A percentile compares a stretch with the other conserved stretches of the same genome.
Conservation (phyloP, 2,329 filamentous ascomycete genomes). For the Penicillium psychrosexuale region DNA sequence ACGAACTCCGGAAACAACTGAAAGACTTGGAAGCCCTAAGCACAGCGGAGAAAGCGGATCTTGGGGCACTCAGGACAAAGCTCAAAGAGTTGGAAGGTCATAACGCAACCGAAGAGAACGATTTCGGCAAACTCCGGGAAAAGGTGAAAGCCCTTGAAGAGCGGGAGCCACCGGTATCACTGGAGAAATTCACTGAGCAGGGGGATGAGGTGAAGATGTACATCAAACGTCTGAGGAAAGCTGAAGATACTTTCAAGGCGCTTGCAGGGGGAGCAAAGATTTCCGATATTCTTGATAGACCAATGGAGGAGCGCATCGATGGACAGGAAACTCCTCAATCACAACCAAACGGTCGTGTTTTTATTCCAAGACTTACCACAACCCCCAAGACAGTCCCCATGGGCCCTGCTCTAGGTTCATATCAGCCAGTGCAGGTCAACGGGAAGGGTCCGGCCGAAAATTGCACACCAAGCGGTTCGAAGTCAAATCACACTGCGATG, state of each 20-base stretch:
- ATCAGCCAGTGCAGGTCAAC: background rate
- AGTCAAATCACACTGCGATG: background rate
- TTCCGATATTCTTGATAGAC: background rate
- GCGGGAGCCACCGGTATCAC: background rate
- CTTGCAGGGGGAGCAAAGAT: background rate
- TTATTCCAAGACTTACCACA: background rate
- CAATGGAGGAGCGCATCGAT: background rate
- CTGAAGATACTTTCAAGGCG: background rate
- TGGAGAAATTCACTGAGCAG: background rate
- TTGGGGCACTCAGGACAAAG: background rate
- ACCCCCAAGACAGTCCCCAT: background rate
- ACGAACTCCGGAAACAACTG: background rate
- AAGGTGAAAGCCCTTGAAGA: background rate
- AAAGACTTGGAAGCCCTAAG: background rate
- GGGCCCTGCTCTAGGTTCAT: background rate
- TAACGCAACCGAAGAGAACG: too few relatives aligned
- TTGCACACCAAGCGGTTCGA: background rate
- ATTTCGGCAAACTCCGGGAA: background rate
- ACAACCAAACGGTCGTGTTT: background rate
- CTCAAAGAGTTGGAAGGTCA: background rate
- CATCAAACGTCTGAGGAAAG: background rate
- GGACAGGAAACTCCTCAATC: too few relatives aligned
- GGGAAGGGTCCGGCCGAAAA: background rate
- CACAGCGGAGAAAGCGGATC: background rate
- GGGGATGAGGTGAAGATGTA: background rate